A percentile compares a stretch with the other conserved stretches of the same genome.
phyloP scores from a whole-genome alignment of 768 basidiomycete species.

The Xanthoconium stramineum region DNA sequence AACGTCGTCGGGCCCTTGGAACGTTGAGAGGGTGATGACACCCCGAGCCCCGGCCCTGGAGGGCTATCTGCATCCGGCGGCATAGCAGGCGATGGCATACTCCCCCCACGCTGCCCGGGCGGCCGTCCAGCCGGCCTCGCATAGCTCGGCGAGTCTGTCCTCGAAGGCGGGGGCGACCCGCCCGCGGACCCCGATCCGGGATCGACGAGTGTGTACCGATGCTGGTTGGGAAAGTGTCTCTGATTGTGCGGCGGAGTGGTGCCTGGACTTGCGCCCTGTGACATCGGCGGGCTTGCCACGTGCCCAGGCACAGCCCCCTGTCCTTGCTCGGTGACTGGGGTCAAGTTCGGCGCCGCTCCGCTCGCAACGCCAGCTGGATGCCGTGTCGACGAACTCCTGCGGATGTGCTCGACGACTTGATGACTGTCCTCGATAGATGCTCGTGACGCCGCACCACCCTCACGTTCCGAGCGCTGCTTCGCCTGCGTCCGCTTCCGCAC shows the following conservation, averaged over 20 bases:
- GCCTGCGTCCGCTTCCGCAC: conserved; percentile 80
- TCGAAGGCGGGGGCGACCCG: conserved; percentile 10
- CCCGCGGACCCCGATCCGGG: conserved; percentile 26
- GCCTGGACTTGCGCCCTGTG: background rate
- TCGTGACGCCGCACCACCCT: conserved; percentile 5
- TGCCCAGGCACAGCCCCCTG: background rate
- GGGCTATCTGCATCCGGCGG: background rate
- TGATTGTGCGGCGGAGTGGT: background rate
- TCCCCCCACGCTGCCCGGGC: conserved; percentile 28
- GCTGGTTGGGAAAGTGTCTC: conserved; percentile 33
- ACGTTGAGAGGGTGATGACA: background rate
- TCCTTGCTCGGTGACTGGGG: background rate
- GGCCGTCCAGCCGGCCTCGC: conserved; percentile 31
- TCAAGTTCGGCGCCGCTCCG: background rate
- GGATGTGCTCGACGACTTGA: conserved; percentile 52
- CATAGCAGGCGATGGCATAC: conserved; percentile 13
- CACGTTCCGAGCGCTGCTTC: conserved; percentile 47
- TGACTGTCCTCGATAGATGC: conserved; percentile 34
- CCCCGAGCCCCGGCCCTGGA: background rate
- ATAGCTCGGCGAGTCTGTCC: conserved; percentile 24
- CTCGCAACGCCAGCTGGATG: background rate
- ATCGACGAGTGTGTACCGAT: conserved; percentile 50
- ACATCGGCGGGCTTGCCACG: background rate
- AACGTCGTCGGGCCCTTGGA: conserved; percentile 67
- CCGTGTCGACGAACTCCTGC: conserved; percentile 44